Evolutionary conservation across 2,329 filamentous ascomycete genomes (phyloP), one percentile per base, ranked within the genome.

Genomic region (Aspergillus sp.): DNA sequence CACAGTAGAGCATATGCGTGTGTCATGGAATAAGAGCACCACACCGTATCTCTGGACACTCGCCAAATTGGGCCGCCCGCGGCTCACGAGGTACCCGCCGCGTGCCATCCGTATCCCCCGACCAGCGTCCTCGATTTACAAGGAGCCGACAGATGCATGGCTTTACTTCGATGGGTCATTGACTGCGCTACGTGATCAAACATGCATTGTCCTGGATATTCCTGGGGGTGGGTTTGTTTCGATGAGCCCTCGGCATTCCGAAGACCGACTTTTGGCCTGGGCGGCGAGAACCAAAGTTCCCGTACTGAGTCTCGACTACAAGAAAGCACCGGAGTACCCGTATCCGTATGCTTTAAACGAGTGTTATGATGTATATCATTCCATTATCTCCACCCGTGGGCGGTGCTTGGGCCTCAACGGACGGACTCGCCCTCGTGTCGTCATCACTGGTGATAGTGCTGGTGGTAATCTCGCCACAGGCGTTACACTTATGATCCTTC

Each of bases 211-310:
- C 1, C 73, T 99, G 38, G 95, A 99, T 74, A 87, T 98, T 3
- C 95, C 95, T 0, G 95, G 95, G 1, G 95, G 95, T 32, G 95
- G 95, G 0, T 99, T 96, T 66, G 93, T 99, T 12, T 93, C 95
- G 17, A 99, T 99, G 95, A 88, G 91, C 60, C 95, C 95, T n/a
- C 83, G 95, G 50, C 91, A 89, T 69, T 92, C 96, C 69, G 95
- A 99, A 72, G 95, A 99, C 76, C 96, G 96, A 76, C 82, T 99
- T 17, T 87, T 97, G 67, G 88, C 91, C 2, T 99, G 95, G 95
- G 92, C 95, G 0, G 90, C 90, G 15, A 93, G 91, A 75, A 91
- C 91, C 0, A 91, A 92, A 0, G 75, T 97, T n/a, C 94, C 95
- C 0, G 85, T 99, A 5, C 78, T 99, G 58, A 97, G 94, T 69